Conservation (phyloP, 2,329 filamentous ascomycete species). For the Daldinia sp. region DNA sequence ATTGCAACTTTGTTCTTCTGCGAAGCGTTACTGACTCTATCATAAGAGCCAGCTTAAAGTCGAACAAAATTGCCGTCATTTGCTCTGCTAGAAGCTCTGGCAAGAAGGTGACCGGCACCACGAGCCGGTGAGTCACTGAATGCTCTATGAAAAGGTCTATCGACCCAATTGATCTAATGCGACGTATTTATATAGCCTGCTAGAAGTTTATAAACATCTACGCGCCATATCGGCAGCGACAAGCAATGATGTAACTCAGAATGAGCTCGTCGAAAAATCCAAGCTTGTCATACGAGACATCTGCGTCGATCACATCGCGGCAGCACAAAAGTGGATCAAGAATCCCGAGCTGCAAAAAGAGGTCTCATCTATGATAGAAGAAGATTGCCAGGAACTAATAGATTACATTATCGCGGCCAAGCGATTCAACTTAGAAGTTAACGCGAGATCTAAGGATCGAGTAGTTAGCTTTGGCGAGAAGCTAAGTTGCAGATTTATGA, state of each 20-base stretch:
- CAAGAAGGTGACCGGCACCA: slow-evolving; percentile 94
- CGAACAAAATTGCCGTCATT: slow-evolving; percentile 85
- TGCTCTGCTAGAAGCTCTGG: slow-evolving; percentile 95
- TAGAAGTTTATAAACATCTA: slow-evolving; percentile 68
- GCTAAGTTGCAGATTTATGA: slow-evolving; percentile 91
- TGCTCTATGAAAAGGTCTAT: slow-evolving; percentile 42
- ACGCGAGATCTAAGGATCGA: slow-evolving; percentile 80
- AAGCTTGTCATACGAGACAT: slow-evolving; percentile 81
- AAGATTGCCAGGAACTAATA: slow-evolving; percentile 81
- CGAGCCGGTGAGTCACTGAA: slow-evolving; percentile 79
- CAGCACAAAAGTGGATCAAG: slow-evolving; percentile 70
- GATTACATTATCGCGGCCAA: slow-evolving; percentile 74
- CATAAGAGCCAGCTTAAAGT: slow-evolving; percentile 65
- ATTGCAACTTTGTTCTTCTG: slow-evolving; percentile 28
- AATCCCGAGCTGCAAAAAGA: slow-evolving; percentile 63
- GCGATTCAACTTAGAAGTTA: slow-evolving; percentile 77
- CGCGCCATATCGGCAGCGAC: slow-evolving; percentile 61
- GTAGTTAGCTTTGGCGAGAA: slow-evolving; percentile 97
- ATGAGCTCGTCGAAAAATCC: slow-evolving; percentile 68
- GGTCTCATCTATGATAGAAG: slow-evolving; percentile 73
- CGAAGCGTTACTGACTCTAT: slow-evolving; percentile 29
- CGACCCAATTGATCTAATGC: slow-evolving; percentile 20
- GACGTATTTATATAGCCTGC: slow-evolving; percentile 53
- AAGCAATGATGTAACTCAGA: slow-evolving; percentile 61
- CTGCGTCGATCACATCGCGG: slow-evolving; percentile 79